Evolutionary conservation across 2,329 filamentous ascomycete species (phyloP), one percentile per base, ranked within the genome.

Genomic region (Daldinia eschscholtzii): DNA sequence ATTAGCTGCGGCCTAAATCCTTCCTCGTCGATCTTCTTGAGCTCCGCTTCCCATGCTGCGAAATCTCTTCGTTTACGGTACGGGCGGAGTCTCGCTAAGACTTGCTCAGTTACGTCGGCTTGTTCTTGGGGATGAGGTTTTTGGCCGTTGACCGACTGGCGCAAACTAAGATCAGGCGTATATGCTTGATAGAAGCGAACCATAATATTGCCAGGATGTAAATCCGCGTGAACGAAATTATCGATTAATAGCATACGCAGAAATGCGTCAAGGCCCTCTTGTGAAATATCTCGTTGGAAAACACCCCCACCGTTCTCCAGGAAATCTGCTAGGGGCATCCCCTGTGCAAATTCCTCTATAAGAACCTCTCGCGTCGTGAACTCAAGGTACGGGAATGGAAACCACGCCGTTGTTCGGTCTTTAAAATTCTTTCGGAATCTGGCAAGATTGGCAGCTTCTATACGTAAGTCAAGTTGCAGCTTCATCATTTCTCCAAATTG

Each of bases 401-500:
- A 99, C 90, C 93, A 97, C n/a, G 94, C 94, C 0, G 95, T 98
- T 1, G 92, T 92, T 50, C 96, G 88, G 65, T 93, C 88, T 75
- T 91, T 92, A 84, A 99, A 99, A 78, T 98, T 93, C 75, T 91
- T 91, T 59, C 96, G 90, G 84, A 99, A 98, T 13, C 91, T 89
- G 23, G 91, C 90, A 2, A 99, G 84, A 75, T 99, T 99, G 41
- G 94, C 92, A 1, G 94, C 92, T 80, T 99, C 96, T 68, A 98
- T 98, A 59, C 96, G 91, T 39, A 99, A 86, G 80, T 99, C 96
- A 2, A 99, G 85, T 79, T 99, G 96, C n/a, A 98, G 84, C 75
- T 91, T 91, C 96, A 99, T 99, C 96, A 99, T 99, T 78, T 97
- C 92, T 26, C 94, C 95, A 77, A 99, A 99, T 76, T 98, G 94